Evolutionary conservation across 176 grass and related monocot genomes (phyloP), one percentile per base, ranked within the genome.

Genomic region (Secale cereale): DNA sequence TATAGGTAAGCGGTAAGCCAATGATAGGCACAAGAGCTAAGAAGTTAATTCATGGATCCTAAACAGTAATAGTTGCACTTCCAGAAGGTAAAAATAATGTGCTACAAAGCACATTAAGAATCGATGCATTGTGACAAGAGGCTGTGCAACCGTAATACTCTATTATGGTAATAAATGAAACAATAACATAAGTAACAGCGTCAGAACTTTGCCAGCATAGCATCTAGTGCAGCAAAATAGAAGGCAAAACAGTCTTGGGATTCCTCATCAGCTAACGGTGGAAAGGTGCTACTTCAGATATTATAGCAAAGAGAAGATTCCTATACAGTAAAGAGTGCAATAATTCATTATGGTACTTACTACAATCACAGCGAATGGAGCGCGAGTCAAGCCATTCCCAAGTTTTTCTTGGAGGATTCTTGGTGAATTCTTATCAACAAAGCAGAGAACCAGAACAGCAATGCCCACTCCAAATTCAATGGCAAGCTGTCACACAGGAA

Each of bases 381-480:
- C 86, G 70, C 84, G 88, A 62, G 91, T 94, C 81, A 99, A 92
- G 65, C 97, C 97, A 91, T 94, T 99, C 71, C 97, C 97, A 62
- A 99, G 87, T 85, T 94, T 99, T 41, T 92, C 90, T 81, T 96
- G 78, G 19, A 99, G 92, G 36, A 77, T 94, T 78, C 39, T 92
- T 56, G 82, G 70, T 80, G 90, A 78, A 50, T 90, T 96, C 65
- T 86, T 87, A 87, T 99, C 77, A 0, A 85, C 88, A 78, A 94
- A 99, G 88, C 97, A 96, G 32, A 99, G 76, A 59, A 90, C 86
- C 79, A 99, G 74, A 88, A 99, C 94, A 83, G 91, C 86, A 85
- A 99, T 86, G 37, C 97, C 97, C 32, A 90, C 84, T 88, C 83
- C 97, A 92, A 94, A 90, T 89, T 96, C 90, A 72, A 99, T 94